Conservation (phyloP, 169 alveolate genomes). For the Cryptosporidium viatorum region DNA sequence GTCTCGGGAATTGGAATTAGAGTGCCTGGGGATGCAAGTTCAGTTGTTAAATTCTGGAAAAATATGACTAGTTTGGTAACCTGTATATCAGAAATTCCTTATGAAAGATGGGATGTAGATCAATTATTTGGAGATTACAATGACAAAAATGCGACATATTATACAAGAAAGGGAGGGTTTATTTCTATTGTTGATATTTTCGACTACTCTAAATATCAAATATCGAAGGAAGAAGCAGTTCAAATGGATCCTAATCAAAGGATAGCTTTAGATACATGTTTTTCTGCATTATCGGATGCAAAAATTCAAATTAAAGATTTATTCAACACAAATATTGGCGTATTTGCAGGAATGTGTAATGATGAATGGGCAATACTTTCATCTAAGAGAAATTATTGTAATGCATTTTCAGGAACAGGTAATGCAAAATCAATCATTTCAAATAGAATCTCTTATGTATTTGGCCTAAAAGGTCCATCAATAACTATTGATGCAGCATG, state of each 20-base stretch:
- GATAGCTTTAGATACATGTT: constrained; percentile 46
- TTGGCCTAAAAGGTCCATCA: constrained; percentile 61
- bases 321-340: constrained; percentile 41
- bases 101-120: constrained; percentile 77
- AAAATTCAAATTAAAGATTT: constrained; percentile 13
- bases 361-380: constrained; percentile 55
- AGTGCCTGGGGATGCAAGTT: constrained; percentile 76
- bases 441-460: constrained; percentile 48
- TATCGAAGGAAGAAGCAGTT: constrained; percentile 64
- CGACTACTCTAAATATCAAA: constrained; percentile 50
- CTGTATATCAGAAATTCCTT: constrained; percentile 79
- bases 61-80: constrained; percentile 58
- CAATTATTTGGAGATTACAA: constrained; percentile 17
- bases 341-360: constrained; percentile 70
- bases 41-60: constrained; percentile 73
- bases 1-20: constrained; percentile 78
- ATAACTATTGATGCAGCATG: constrained; percentile 69
- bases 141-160: constrained; percentile 30
- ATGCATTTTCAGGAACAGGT: constrained; percentile 71
- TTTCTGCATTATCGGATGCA: constrained; percentile 66
- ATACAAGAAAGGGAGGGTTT: constrained; percentile 68
- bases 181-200: constrained; percentile 58
- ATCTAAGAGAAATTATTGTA: constrained; percentile 45
- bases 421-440: constrained; percentile 70
- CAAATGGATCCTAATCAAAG: constrained; percentile 74